Evolutionary conservation across 164 flowering plant species (phyloP).

Genomic region (Chimonanthus salicifolius): DNA sequence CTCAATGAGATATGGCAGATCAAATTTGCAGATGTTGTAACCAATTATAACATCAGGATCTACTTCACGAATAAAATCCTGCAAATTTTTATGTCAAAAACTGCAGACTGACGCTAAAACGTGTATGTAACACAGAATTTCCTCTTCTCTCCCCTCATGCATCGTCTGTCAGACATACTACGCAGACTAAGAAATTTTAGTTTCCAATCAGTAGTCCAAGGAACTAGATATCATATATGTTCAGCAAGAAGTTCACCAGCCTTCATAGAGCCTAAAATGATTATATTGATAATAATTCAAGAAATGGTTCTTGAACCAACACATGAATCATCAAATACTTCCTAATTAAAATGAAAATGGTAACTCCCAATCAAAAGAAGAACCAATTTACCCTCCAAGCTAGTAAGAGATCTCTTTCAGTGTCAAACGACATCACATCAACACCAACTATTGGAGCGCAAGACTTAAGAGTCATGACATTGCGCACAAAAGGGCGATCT

Average conservation of each 20-base stretch:
- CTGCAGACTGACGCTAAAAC: not conserved
- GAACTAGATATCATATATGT: not conserved
- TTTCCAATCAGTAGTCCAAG: not conserved
- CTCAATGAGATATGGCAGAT: conserved; percentile 97
- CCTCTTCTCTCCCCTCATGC: not conserved
- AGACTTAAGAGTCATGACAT: conserved; percentile 95
- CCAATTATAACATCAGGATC: conserved; percentile 99
- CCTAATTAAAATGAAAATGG: not conserved
- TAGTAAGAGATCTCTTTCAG: conserved; percentile 80
- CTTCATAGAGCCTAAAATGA: not conserved
- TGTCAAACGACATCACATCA: conserved; percentile 89
- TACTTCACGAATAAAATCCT: conserved; percentile 84
- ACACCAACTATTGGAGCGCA: conserved; percentile 96
- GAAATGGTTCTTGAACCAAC: not conserved
- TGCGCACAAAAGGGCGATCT: conserved; percentile 74
- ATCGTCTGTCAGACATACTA: not conserved
- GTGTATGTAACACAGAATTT: not conserved
- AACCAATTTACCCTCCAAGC: conserved; percentile 92
- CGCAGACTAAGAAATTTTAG: not conserved
- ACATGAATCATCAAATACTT: not conserved
- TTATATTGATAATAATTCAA: too few relatives aligned
- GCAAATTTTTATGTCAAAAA: conserved; percentile 19
- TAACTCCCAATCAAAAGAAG: not conserved
- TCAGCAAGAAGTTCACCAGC: too few relatives aligned
- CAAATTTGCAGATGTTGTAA: conserved; percentile 98